Evolutionary conservation across 306 rosid species (phyloP).

Genomic region (Arachis stenosperma): DNA sequence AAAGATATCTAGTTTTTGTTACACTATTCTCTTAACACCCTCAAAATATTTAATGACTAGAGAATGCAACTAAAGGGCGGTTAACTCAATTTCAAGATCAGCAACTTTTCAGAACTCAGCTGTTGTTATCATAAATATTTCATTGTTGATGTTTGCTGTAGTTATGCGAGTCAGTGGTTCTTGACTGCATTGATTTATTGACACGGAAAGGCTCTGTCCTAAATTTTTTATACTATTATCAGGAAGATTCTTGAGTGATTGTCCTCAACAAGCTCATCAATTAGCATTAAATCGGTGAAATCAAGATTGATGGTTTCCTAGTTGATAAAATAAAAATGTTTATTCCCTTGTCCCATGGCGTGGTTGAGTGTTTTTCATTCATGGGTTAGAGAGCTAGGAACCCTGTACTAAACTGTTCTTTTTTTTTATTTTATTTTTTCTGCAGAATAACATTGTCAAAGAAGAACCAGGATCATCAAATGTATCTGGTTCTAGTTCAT

Average conservation of each 20-base stretch:
- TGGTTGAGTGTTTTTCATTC: constrained; percentile 12
- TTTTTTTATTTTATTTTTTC: constrained; percentile 12
- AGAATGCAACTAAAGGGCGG: neutral
- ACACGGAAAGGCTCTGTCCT: neutral
- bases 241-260: constrained; percentile 26
- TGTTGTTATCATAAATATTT: neutral
- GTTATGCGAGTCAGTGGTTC: constrained; percentile 12
- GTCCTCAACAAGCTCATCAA: neutral
- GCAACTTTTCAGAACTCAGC: neutral
- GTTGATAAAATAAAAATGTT: constrained; percentile 19
- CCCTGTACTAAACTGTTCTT: constrained; percentile 29
- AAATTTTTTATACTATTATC: neutral
- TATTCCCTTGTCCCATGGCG: neutral
- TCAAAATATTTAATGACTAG: constrained; percentile 16
- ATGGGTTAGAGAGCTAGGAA: constrained; percentile 1
- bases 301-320: neutral
- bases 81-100: constrained; percentile 15
- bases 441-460: constrained; percentile 51
- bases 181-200: constrained; percentile 15
- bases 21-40: neutral
- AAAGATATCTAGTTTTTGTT: constrained; percentile 10
- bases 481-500: constrained; percentile 66
- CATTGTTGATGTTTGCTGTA: neutral
- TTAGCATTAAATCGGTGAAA: constrained; percentile 1
- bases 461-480: constrained; percentile 62